A percentile compares a stretch with the other conserved stretches of the same genome.
These are phyloP conservation scores for Lavandula angustifolia DNA, from an alignment of 257 asterid genomes.

Conservation along the genomic window DNA sequence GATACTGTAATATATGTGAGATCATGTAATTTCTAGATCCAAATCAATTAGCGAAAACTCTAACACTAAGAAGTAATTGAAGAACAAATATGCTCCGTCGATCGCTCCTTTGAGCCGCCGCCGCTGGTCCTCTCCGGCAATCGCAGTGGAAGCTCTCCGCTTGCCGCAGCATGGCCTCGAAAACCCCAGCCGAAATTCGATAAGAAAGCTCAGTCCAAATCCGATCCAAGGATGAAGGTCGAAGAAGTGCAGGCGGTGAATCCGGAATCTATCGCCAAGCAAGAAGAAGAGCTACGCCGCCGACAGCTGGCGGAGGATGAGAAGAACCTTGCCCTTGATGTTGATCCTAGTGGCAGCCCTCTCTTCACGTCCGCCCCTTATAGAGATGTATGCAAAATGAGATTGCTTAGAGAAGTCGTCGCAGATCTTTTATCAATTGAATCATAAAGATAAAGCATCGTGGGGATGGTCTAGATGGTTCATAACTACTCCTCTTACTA, in stretches of 20 bases:
- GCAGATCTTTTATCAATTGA: conserved; percentile 53
- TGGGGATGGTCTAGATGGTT: too few relatives aligned
- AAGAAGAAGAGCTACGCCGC: conserved; percentile 63
- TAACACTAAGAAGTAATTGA: too few relatives aligned
- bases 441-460: conserved; percentile 63
- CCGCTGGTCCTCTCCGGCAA: conserved; percentile 41
- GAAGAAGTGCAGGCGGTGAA: conserved; percentile 42
- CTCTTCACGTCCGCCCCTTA: conserved; percentile 64
- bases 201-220: conserved; percentile 46
- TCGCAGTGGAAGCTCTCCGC: conserved; percentile 36
- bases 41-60: too few relatives aligned
- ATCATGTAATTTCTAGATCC: too few relatives aligned
- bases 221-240: conserved; percentile 40
- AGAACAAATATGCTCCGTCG: conserved; percentile 56
- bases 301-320: conserved; percentile 75
- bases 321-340: conserved; percentile 64
- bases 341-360: conserved; percentile 77
- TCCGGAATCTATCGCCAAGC: conserved; percentile 38
- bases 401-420: conserved; percentile 65
- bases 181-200: conserved; percentile 39
- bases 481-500: too few relatives aligned
- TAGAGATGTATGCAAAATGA: conserved; percentile 89
- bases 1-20: too few relatives aligned
- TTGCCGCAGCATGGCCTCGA: conserved; percentile 54
- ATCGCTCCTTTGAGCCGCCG: conserved; percentile 61